phyloP scores from a whole-genome alignment of 2,329 filamentous ascomycete species.

The Aspergillus viridinutans region DNA sequence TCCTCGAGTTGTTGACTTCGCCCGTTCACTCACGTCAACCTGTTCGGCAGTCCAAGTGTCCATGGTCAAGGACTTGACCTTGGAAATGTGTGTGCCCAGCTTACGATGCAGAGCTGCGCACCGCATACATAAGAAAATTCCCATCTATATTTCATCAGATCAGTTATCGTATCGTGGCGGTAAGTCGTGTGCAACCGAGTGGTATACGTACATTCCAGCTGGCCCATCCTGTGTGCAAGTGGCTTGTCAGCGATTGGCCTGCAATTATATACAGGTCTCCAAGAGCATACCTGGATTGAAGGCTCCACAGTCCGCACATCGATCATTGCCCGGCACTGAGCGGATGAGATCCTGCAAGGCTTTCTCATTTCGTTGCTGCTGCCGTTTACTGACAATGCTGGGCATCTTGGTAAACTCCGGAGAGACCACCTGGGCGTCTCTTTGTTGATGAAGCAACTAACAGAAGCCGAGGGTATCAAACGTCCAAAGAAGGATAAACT shows the following conservation, averaged over 20 bases:
- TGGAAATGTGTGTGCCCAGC: slow-evolving; percentile 94
- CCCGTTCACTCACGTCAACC: slow-evolving; percentile 68
- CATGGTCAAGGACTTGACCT: slow-evolving; percentile 98
- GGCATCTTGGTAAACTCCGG: slow-evolving; percentile 53
- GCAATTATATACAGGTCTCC: not conserved
- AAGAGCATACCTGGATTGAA: slow-evolving; percentile 75
- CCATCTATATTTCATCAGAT: slow-evolving; percentile 57
- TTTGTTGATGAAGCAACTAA: not conserved
- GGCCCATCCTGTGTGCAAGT: slow-evolving; percentile 67
- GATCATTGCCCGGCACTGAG: slow-evolving; percentile 79
- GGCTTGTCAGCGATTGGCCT: slow-evolving; percentile 3
- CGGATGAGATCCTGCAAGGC: slow-evolving; percentile 84
- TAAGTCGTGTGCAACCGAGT: slow-evolving; percentile 1
- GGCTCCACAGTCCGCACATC: slow-evolving; percentile 88
- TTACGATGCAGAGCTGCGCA: slow-evolving; percentile 95
- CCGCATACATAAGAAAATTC: slow-evolving; percentile 95
- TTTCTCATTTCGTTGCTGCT: slow-evolving; percentile 96
- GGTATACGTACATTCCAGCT: slow-evolving; percentile 79
- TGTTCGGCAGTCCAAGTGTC: slow-evolving; percentile 95
- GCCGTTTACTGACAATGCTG: slow-evolving; percentile 80
- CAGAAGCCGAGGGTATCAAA: slow-evolving; percentile 12
- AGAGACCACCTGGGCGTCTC: not conserved
- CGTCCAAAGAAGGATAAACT: slow-evolving; percentile 7
- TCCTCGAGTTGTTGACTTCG: not conserved
- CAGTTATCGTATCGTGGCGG: slow-evolving; percentile 6